Evolutionary conservation across 176 grass and related monocot genomes (phyloP).

Genomic region (Lolium multiflorum): DNA sequence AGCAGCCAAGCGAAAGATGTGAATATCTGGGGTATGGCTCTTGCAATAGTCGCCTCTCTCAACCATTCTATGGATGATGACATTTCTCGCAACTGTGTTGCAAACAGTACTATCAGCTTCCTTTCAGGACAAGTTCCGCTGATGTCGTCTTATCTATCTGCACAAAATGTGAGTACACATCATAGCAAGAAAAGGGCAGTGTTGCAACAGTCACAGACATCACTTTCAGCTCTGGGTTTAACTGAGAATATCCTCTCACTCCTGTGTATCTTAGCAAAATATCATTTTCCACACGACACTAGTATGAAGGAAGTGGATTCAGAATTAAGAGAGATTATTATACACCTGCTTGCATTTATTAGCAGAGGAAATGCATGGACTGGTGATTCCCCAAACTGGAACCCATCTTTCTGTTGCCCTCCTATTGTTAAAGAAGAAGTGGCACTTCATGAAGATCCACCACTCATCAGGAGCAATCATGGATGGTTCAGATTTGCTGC

Average conservation of each 20-base stretch:
- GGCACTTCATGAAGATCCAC: slow-evolving; percentile 55
- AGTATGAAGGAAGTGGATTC: slow-evolving; percentile 73
- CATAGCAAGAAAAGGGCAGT: slow-evolving; percentile 65
- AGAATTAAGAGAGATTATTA: slow-evolving; percentile 73
- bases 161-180: slow-evolving; percentile 56
- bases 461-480: slow-evolving; percentile 65
- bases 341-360: slow-evolving; percentile 91
- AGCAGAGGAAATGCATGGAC: slow-evolving; percentile 66
- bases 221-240: slow-evolving; percentile 68
- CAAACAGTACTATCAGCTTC: slow-evolving; percentile 58
- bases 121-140: slow-evolving; percentile 72
- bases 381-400: slow-evolving; percentile 47
- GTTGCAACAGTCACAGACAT: slow-evolving; percentile 60
- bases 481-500: slow-evolving; percentile 77
- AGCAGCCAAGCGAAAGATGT: slow-evolving; percentile 56
- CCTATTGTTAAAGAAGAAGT: slow-evolving; percentile 74
- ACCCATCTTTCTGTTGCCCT: slow-evolving; percentile 53
- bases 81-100: slow-evolving; percentile 57
- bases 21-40: slow-evolving; percentile 64
- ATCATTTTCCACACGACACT: slow-evolving; percentile 52
- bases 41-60: slow-evolving; percentile 73
- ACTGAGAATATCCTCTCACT: slow-evolving; percentile 78
- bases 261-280: slow-evolving; percentile 77
- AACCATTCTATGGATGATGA: slow-evolving; percentile 77
- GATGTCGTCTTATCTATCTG: slow-evolving; percentile 82